phyloP scores from a whole-genome alignment of 2,329 filamentous ascomycete genomes.

The Apiospora kogelbergensis region DNA sequence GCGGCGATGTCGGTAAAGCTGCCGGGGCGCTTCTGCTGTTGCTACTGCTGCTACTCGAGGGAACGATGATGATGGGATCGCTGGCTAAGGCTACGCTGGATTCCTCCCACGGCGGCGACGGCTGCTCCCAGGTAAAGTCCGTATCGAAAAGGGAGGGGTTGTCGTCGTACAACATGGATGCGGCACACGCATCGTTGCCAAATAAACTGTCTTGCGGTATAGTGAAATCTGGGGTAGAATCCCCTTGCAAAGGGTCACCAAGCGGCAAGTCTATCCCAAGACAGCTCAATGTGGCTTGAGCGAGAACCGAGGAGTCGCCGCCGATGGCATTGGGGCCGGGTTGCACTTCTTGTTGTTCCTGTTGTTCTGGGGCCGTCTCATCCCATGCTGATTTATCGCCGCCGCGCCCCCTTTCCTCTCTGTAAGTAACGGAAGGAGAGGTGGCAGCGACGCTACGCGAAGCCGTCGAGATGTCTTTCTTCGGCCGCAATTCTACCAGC shows the following conservation, averaged over 20 bases:
- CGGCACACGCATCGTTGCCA: not conserved
- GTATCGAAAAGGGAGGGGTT: not conserved
- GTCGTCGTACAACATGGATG: not conserved
- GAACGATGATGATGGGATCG: not conserved
- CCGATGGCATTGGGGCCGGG: not conserved
- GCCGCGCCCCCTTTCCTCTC: not conserved
- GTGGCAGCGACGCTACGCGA: not conserved
- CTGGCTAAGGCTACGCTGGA: too few species aligned
- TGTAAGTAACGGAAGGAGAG: not conserved
- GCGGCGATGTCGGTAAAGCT: not conserved
- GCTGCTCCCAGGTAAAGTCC: not conserved
- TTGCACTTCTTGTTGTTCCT: not conserved
- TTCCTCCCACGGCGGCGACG: not conserved
- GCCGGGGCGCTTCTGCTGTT: not conserved
- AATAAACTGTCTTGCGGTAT: not conserved
- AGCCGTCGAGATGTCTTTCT: not conserved
- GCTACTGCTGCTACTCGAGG: not conserved
- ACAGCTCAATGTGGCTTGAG: not conserved
- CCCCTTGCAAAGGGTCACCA: not conserved
- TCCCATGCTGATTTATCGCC: not conserved
- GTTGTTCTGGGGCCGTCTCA: not conserved
- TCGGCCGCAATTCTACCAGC: not conserved
- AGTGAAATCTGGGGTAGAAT: not conserved
- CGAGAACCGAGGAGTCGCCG: not conserved
- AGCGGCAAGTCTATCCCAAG: not conserved